A percentile compares a stretch with the other conserved stretches of the same genome.
phyloP scores from a whole-genome alignment of 257 asterid genomes.

The Orobanche coerulescens region DNA sequence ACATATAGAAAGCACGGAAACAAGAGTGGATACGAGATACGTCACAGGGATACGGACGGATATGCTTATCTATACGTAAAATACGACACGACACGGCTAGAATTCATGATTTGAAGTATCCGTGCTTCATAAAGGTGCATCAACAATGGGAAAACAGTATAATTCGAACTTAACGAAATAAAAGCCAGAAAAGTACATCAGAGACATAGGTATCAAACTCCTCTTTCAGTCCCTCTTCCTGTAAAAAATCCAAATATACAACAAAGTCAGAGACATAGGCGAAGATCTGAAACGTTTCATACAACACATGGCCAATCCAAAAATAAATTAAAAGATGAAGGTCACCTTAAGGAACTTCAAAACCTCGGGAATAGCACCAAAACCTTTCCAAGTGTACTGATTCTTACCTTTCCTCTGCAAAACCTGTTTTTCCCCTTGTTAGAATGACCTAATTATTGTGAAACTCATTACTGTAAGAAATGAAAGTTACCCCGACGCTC shows the following conservation, averaged over 20 bases:
- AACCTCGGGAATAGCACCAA: constrained; percentile 33
- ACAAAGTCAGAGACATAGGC: constrained; percentile 13
- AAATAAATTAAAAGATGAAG: not conserved
- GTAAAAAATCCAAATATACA: constrained; percentile 17
- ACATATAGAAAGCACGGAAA: no score
- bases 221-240: constrained; percentile 50
- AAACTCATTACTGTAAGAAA: not conserved
- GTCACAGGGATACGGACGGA: no score
- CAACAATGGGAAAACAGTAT: not conserved
- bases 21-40: no score
- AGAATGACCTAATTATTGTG: not conserved
- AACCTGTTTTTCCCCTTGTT: constrained; percentile 25
- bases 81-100: no score
- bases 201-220: constrained; percentile 33
- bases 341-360: constrained; percentile 41
- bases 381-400: constrained; percentile 51
- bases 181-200: constrained; percentile 26
- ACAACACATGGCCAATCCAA: constrained; percentile 4
- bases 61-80: no score
- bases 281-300: not conserved
- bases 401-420: constrained; percentile 37
- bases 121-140: no score
- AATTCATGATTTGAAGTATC: no score
- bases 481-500: constrained; percentile 46
- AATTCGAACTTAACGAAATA: constrained; percentile 15